Percentiles rank a stretch among this genome's conserved stretches.
These are phyloP conservation scores for Cladosporium sp. DNA, from an alignment of 2,329 filamentous ascomycete species.

Conservation along the genomic window DNA sequence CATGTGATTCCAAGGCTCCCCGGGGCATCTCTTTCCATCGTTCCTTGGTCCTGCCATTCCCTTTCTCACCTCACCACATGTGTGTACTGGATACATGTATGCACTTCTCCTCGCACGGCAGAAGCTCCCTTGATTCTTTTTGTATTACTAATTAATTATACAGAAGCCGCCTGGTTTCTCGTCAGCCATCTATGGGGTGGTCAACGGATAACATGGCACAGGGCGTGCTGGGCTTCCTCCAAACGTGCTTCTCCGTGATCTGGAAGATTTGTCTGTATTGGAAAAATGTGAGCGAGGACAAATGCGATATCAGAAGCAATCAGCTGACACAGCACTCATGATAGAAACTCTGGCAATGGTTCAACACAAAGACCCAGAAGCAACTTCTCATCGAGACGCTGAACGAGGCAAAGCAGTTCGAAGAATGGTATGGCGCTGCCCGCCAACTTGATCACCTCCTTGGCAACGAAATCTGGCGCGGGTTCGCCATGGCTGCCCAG, in stretches of 20 bases:
- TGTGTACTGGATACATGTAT: background rate
- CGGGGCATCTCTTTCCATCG: background rate
- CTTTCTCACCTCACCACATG: background rate
- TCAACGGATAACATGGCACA: slow-evolving; percentile 7
- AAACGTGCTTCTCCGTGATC: slow-evolving; percentile 1
- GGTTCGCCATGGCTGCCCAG: slow-evolving; percentile 58
- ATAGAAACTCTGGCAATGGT: slow-evolving; percentile 19
- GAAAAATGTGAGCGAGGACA: background rate
- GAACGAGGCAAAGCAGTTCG: slow-evolving; percentile 50
- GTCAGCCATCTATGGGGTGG: slow-evolving; percentile 8
- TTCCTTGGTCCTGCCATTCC: background rate
- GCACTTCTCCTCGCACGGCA: background rate
- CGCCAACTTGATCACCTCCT: slow-evolving; percentile 63
- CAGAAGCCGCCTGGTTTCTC: background rate
- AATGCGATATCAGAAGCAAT: background rate
- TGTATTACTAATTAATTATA: background rate
- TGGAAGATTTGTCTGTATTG: slow-evolving; percentile 5
- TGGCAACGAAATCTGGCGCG: slow-evolving; percentile 82
- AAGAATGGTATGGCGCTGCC: slow-evolving; percentile 86
- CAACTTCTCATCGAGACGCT: slow-evolving; percentile 25
- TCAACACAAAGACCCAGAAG: slow-evolving; percentile 15
- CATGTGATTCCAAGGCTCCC: background rate
- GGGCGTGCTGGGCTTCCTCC: slow-evolving; percentile 16
- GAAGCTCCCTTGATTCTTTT: background rate
- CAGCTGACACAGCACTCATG: background rate